These are phyloP conservation scores for Torulaspora pretoriensis DNA, from an alignment of 1,139 yeast genomes.

Conservation along the genomic window DNA sequence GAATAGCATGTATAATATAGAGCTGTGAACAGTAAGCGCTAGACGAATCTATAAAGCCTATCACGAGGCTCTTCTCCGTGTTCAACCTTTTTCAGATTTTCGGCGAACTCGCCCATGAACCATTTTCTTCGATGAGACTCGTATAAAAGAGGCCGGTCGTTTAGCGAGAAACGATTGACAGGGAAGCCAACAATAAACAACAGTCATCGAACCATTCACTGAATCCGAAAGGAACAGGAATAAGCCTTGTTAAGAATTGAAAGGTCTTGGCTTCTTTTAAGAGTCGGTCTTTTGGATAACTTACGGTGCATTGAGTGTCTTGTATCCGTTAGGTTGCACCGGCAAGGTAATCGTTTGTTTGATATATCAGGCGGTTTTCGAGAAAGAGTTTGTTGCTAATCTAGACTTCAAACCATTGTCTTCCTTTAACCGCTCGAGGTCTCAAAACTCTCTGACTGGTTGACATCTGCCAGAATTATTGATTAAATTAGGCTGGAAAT, in stretches of 20 bases:
- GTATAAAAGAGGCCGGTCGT: conserved; percentile 3
- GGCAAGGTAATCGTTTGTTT: neutral
- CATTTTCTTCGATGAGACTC: neutral
- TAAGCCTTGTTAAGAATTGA: neutral
- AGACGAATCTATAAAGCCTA: no score
- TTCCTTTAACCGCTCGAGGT: neutral
- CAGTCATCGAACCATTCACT: conserved; percentile 7
- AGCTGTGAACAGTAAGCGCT: neutral
- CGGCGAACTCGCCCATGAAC: neutral
- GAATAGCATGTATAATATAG: conserved; percentile 7
- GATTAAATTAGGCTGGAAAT: neutral
- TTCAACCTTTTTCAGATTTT: no score
- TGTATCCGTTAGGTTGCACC: neutral
- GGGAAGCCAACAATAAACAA: conserved; percentile 10
- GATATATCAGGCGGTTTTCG: neutral
- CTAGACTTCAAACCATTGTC: no score
- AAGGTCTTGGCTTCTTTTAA: neutral
- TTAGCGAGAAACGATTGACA: conserved; percentile 5
- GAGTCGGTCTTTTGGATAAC: neutral
- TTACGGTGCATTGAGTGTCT: neutral
- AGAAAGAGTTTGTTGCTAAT: no score
- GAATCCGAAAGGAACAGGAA: neutral
- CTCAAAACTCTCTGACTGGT: neutral
- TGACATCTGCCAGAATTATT: neutral
- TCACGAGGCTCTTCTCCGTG: no score